phyloP scores from a whole-genome alignment of 805 yeast species.

The Monosporozyma servazzii region DNA sequence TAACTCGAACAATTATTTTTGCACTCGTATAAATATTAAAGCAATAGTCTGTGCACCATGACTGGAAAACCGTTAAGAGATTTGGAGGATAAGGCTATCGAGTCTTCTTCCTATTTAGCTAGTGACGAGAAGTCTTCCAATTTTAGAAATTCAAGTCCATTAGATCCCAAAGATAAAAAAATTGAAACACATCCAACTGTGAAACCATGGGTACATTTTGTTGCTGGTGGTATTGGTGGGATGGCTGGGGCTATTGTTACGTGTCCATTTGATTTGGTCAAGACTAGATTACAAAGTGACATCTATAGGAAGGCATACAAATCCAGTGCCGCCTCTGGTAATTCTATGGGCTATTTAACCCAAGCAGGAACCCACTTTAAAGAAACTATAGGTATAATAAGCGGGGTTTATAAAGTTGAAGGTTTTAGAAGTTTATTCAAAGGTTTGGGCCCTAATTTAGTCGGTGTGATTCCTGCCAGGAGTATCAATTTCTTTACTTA shows the following conservation, averaged over 20 bases:
- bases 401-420: constrained; percentile 60
- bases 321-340: constrained; percentile 2
- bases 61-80: constrained; percentile 26
- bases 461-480: constrained; percentile 97
- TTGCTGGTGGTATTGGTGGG: constrained; percentile 92
- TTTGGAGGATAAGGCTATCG: constrained; percentile 43
- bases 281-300: constrained; percentile 89
- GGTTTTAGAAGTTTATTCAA: constrained; percentile 83
- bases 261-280: constrained; percentile 92
- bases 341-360: constrained; percentile 28
- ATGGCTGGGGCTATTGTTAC: constrained; percentile 96
- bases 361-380: constrained; percentile 60
- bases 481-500: constrained; percentile 94
- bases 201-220: constrained; percentile 65
- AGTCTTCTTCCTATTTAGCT: constrained; percentile 52
- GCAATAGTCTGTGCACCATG: constrained; percentile 8
- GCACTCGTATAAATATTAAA: too few relatives aligned
- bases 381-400: constrained; percentile 71
- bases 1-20: neutral
- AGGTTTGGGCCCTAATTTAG: constrained; percentile 93
- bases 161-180: constrained; percentile 4
- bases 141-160: constrained; percentile 32
- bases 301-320: constrained; percentile 53
- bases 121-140: constrained; percentile 66
- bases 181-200: constrained; percentile 22